Evolutionary conservation across 257 asterid species (phyloP).

Genomic region (Plantago ovata): DNA sequence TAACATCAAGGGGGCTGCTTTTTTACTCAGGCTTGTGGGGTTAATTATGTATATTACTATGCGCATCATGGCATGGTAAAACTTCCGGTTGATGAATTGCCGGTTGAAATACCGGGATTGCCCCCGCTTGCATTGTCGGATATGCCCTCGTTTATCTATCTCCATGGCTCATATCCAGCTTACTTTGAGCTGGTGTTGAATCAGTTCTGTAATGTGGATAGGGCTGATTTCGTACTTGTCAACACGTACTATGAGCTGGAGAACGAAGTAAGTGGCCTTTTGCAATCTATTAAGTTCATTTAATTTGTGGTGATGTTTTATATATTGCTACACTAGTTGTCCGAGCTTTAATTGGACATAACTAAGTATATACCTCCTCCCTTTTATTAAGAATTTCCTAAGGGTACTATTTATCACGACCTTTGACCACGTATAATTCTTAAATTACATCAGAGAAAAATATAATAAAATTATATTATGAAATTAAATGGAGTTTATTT

Average conservation of each 20-base stretch:
- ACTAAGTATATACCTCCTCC: too few species aligned
- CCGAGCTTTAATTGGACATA: too few species aligned
- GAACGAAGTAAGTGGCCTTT: conserved; percentile 43
- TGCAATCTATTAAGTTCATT: too few species aligned
- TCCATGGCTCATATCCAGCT: conserved; percentile 61
- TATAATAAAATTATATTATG: too few species aligned
- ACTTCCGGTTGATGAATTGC: conserved; percentile 40
- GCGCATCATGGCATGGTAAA: conserved; percentile 41
- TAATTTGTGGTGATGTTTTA: too few species aligned
- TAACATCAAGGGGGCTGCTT: conserved; percentile 39
- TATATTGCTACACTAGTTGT: too few species aligned
- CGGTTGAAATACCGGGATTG: conserved; percentile 59
- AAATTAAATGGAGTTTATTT: too few species aligned
- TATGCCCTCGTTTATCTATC: conserved; percentile 59
- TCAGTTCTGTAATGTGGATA: conserved; percentile 51
- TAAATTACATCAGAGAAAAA: too few species aligned
- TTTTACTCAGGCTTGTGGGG: conserved; percentile 79
- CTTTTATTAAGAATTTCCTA: too few species aligned
- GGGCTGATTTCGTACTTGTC: conserved; percentile 70
- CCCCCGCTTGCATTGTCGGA: conserved; percentile 52
- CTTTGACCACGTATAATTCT: too few species aligned
- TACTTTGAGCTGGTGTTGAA: conserved; percentile 51
- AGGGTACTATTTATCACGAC: too few species aligned
- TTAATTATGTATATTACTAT: conserved; percentile 54
- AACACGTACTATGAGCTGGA: conserved; percentile 68